phyloP scores from a whole-genome alignment of 306 rosid genomes.

The Notholithocarpus densiflorus region DNA sequence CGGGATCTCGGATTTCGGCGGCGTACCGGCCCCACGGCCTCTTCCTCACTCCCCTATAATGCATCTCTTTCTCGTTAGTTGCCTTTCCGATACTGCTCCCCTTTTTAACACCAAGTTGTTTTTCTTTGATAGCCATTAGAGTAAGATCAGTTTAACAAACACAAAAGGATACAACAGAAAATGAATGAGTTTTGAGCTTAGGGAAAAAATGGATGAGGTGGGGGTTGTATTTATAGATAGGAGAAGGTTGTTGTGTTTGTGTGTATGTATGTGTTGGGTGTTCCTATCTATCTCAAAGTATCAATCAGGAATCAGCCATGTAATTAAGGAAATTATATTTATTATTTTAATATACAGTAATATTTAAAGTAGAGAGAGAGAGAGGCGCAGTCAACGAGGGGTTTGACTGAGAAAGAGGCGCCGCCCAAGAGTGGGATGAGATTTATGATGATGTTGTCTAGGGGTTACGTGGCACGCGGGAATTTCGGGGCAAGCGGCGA shows the following conservation, averaged over 20 bases:
- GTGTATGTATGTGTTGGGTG: too few species aligned
- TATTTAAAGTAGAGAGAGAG: background rate
- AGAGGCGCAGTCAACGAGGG: conserved; percentile 30
- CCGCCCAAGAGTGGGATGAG: conserved; percentile 37
- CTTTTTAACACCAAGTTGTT: background rate
- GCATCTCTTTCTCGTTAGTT: conserved; percentile 33
- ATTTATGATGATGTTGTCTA: conserved; percentile 17
- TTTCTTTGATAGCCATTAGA: conserved; percentile 23
- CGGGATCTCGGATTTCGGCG: conserved; percentile 56
- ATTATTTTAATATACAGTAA: too few species aligned
- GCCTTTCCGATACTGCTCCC: background rate
- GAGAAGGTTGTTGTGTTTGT: background rate
- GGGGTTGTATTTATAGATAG: background rate
- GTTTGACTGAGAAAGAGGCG: conserved; percentile 33
- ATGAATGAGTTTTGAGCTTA: background rate
- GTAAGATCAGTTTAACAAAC: too few species aligned
- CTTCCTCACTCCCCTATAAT: conserved; percentile 49
- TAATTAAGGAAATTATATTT: too few species aligned
- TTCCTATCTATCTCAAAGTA: too few species aligned
- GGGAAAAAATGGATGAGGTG: background rate
- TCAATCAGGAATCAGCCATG: background rate
- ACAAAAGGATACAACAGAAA: too few species aligned
- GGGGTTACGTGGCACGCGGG: conserved; percentile 45
- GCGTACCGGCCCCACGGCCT: conserved; percentile 62
- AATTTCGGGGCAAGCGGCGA: conserved; percentile 50